Evolutionary conservation across 495 filamentous ascomycete species (phyloP).

Genomic region (Annulohypoxylon moriforme): DNA sequence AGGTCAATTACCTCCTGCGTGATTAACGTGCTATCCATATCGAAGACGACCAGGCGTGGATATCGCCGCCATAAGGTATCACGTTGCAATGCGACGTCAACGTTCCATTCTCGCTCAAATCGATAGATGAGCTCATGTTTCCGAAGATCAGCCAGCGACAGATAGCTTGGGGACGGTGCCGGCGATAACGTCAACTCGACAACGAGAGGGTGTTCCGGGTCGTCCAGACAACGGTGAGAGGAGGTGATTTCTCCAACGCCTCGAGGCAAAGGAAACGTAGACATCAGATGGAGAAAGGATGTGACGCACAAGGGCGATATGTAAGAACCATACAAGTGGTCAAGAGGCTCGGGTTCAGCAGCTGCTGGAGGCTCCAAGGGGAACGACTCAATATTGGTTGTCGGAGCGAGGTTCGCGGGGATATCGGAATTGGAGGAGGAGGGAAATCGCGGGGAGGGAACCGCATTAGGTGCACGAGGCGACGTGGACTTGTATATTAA

Average conservation of each 20-base stretch:
- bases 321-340: slow-evolving; percentile 80
- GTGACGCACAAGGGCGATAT: slow-evolving; percentile 84
- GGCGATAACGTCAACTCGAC: slow-evolving; percentile 78
- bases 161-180: slow-evolving; percentile 72
- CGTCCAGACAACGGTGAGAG: slow-evolving; percentile 77
- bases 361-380: slow-evolving; percentile 75
- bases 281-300: slow-evolving; percentile 81
- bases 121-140: slow-evolving; percentile 83
- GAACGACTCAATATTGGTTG: slow-evolving; percentile 73
- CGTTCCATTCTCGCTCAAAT: slow-evolving; percentile 88
- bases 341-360: slow-evolving; percentile 70
- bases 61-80: slow-evolving; percentile 79
- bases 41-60: slow-evolving; percentile 88
- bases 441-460: slow-evolving; percentile 49
- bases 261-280: slow-evolving; percentile 68
- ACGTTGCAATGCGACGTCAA: slow-evolving; percentile 79
- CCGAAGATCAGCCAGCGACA: slow-evolving; percentile 74
- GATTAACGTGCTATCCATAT: slow-evolving; percentile 98
- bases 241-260: slow-evolving; percentile 69
- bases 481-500: slow-evolving; percentile 72
- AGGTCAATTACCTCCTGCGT: slow-evolving; percentile 97
- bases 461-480: slow-evolving; percentile 45
- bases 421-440: slow-evolving; percentile 55
- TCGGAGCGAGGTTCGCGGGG: slow-evolving; percentile 69
- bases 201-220: slow-evolving; percentile 67